Base-by-base conservation (phyloP, 805 yeast genomes). In the Debaryomyces tyrocola region DNA sequence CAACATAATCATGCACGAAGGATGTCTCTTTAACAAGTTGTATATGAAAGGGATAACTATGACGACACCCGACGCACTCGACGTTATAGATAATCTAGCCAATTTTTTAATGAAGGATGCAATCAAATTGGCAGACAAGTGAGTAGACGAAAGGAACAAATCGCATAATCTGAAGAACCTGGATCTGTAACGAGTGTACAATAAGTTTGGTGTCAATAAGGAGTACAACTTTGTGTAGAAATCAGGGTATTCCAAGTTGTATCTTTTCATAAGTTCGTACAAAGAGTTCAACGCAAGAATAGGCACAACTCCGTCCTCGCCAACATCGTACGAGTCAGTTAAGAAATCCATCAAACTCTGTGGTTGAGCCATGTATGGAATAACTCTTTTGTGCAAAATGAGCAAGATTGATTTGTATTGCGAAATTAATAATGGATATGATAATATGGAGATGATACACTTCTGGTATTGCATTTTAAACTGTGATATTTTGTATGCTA, bases 21-120 rank as follows among this genome's bases (percentile, higher is more conserved):
- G 97, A 67, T 94, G 99, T 57, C 89, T 82, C 62, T 89, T 92
- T 58, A 94, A 66, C 52, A 90, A 76, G 64, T 92, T 92, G 70
- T 92, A 92, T 10, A 90, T 77, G 63, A 94, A 90, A n/a, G 99
- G 98, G 17, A 92, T 78, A 11, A 89, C 77, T 2, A 89, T 81
- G 14, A 92, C 95, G 34, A 88, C 82, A 2, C 97, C 97, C 1
- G 96, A 79, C 2, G 97, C 96, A 21, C 96, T 88, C 1, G 96
- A 84, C 10, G 81, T 74, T 38, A 92, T 62, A 1, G 92, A 74
- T 40, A 91, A 71, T 44, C 96, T 77, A 1, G 96, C 83, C 54
- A 94, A 68, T 56, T 80, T 79, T 63, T 92, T 92, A 62, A 94
- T 85, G 64, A 94, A 90, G 0, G 97, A 87, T 0, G 97, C 97